Conservation (phyloP, 2,329 filamentous ascomycete genomes). For the Elsinoe arachidis region DNA sequence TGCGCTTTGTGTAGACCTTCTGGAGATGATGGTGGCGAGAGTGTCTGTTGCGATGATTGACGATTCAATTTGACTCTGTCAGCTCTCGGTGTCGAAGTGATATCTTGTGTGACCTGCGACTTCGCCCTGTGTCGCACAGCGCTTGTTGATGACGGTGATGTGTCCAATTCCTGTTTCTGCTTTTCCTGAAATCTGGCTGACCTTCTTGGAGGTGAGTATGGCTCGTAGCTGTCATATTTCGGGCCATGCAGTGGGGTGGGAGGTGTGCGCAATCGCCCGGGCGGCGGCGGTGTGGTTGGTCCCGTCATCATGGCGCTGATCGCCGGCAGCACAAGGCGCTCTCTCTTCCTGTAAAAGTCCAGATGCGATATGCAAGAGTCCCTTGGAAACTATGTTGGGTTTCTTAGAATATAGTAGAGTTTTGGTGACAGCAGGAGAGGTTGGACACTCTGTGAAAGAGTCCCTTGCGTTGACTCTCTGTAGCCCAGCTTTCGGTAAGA, state of each 20-base stretch:
- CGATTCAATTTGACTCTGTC: constrained; percentile 27
- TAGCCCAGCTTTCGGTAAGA: no score
- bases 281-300: constrained; percentile 47
- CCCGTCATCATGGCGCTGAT: background rate
- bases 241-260: constrained; percentile 58
- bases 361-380: background rate
- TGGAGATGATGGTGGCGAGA: constrained; percentile 35
- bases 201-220: constrained; percentile 59
- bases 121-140: background rate
- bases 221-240: constrained; percentile 60
- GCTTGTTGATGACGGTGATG: background rate
- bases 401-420: background rate
- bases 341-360: background rate
- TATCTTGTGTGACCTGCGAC: background rate
- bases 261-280: constrained; percentile 56
- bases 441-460: background rate
- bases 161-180: constrained; percentile 6
- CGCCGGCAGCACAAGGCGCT: background rate
- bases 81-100: background rate
- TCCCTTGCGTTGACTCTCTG: background rate
- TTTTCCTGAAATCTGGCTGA: constrained; percentile 47
- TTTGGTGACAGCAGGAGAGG: background rate
- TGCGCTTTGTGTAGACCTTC: background rate
- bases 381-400: background rate
- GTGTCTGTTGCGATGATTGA: constrained; percentile 37